Evolutionary conservation across 2,329 filamentous ascomycete species (phyloP).

Genomic region (Aphanocladium album): DNA sequence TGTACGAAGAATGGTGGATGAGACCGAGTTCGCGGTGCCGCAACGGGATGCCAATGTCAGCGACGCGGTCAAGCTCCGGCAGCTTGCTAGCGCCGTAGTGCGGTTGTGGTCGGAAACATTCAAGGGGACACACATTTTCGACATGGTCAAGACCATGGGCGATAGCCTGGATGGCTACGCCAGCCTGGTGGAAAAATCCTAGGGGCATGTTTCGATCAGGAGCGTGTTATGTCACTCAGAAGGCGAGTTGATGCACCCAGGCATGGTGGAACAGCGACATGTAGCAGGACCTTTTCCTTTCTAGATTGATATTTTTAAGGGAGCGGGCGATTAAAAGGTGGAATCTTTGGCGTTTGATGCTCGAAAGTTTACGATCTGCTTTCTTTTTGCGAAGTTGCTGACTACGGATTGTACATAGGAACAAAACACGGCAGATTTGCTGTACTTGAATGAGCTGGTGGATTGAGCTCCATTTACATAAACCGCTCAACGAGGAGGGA

Average conservation of each 20-base stretch:
- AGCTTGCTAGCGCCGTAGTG: constrained; percentile 53
- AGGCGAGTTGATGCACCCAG: background rate
- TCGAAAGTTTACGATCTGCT: background rate
- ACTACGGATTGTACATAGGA: background rate
- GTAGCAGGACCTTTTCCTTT: background rate
- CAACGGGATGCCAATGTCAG: constrained; percentile 40
- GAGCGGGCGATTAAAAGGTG: background rate
- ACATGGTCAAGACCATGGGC: constrained; percentile 55
- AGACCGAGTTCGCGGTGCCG: constrained; percentile 58
- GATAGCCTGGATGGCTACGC: constrained; percentile 53
- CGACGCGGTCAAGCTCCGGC: constrained; percentile 48
- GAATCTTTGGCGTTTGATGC: background rate
- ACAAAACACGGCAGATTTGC: background rate
- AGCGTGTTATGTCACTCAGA: constrained; percentile 1
- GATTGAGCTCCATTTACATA: too few relatives aligned
- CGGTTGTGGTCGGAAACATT: constrained; percentile 59
- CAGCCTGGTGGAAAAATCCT: constrained; percentile 47
- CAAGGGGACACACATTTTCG: constrained; percentile 57
- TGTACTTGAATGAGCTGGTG: too few relatives aligned
- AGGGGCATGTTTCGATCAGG: background rate
- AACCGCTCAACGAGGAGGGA: too few relatives aligned
- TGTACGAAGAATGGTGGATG: constrained; percentile 54
- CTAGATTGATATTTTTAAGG: background rate
- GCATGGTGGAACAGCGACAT: background rate
- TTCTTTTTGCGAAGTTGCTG: background rate